Percentiles rank a stretch among this genome's conserved stretches.
Evolutionary conservation across 2,329 filamentous ascomycete species (phyloP).

Genomic region (Hypoxylon sp.): DNA sequence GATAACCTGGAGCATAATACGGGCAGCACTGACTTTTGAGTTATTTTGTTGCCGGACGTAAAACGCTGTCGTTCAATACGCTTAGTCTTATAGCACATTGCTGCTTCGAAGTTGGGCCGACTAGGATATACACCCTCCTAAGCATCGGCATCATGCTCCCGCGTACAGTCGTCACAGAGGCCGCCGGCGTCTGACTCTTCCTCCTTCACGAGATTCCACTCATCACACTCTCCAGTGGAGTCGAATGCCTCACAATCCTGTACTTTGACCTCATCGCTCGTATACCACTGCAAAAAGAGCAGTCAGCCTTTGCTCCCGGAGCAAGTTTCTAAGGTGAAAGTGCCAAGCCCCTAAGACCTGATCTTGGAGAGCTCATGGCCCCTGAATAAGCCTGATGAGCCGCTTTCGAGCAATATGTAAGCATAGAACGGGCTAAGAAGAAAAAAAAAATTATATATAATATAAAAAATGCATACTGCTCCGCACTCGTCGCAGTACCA

Average conservation of each 20-base stretch:
- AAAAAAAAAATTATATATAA: constrained; percentile 8
- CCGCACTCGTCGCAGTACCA: constrained; percentile 55
- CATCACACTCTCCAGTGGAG: constrained; percentile 46
- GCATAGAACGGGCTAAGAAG: constrained; percentile 3
- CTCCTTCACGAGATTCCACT: constrained; percentile 45
- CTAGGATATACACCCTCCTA: constrained; percentile 6
- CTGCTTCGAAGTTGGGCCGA: constrained; percentile 1
- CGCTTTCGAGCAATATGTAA: constrained; percentile 16
- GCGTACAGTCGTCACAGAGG: constrained; percentile 52
- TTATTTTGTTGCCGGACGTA: background rate
- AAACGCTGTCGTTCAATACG: background rate
- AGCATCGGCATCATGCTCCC: constrained; percentile 43
- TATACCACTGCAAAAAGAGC: constrained; percentile 49
- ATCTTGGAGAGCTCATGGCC: background rate
- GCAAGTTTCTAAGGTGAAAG: background rate
- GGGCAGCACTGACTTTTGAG: constrained; percentile 1
- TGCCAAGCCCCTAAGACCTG: constrained; percentile 3
- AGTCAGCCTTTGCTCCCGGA: constrained; percentile 25
- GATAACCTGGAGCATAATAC: background rate
- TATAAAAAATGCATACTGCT: constrained; percentile 43
- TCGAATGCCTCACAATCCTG: constrained; percentile 49
- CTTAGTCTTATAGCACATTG: background rate
- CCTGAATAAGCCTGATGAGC: constrained; percentile 7
- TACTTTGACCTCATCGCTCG: constrained; percentile 53
- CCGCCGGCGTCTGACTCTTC: constrained; percentile 51